These are phyloP conservation scores for Spongospora subterranea DNA, from an alignment of 208 protist species.

Conservation along the genomic window DNA sequence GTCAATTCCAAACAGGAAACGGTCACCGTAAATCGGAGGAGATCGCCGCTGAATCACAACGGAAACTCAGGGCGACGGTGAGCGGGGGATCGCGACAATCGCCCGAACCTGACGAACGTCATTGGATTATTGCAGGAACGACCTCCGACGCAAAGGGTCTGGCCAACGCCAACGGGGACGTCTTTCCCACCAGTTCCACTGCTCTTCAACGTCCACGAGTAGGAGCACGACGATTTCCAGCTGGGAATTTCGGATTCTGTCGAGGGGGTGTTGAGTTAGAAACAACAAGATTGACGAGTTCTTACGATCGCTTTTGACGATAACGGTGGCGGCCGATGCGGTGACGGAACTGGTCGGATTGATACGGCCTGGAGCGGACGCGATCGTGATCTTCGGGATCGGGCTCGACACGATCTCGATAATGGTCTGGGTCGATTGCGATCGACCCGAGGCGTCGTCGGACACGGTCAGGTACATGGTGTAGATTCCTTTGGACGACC, in stretches of 20 bases:
- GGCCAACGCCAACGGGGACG: neutral
- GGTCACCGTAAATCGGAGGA: neutral
- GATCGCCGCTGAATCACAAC: neutral
- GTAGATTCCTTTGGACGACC: neutral
- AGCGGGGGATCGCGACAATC: neutral
- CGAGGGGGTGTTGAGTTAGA: too few species aligned
- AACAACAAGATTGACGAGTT: too few species aligned
- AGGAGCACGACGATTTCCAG: neutral
- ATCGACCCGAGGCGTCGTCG: neutral
- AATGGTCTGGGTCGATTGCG: neutral
- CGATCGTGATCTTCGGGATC: constrained; percentile 42
- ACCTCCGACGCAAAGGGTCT: constrained; percentile 7
- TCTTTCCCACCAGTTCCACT: neutral
- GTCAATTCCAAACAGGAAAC: neutral
- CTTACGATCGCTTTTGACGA: neutral
- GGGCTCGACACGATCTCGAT: constrained; percentile 24
- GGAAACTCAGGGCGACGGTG: neutral
- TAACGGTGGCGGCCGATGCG: neutral
- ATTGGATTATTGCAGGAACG: neutral
- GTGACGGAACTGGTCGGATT: constrained; percentile 9
- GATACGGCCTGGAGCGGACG: neutral
- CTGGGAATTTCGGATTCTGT: neutral
- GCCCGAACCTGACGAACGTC: neutral
- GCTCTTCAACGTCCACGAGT: neutral
- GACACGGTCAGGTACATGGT: constrained; percentile 27